Conservation (phyloP, 306 rosid species). For the Crotalaria pallida region DNA sequence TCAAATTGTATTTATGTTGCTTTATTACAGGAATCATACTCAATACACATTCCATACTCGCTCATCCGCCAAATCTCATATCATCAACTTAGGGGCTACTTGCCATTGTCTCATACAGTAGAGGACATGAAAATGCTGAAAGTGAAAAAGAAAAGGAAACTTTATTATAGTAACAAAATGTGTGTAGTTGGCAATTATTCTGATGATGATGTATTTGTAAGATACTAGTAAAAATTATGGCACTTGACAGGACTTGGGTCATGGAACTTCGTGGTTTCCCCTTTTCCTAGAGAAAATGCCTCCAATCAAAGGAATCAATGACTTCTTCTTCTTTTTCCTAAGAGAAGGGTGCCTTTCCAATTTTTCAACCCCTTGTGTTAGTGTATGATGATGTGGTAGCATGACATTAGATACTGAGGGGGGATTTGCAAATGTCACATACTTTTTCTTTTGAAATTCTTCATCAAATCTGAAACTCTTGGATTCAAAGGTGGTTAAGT, state of each 20-base stretch:
- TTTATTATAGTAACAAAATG: conserved; percentile 7
- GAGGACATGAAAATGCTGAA: neutral
- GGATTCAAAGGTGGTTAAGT: conserved; percentile 30
- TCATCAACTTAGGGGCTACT: neutral
- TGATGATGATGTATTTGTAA: neutral
- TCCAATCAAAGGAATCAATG: conserved; percentile 57
- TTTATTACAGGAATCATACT: conserved; percentile 17
- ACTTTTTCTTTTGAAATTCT: conserved; percentile 85
- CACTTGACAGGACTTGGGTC: neutral
- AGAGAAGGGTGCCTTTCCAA: conserved; percentile 71
- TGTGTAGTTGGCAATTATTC: conserved; percentile 15
- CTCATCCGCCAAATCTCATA: neutral
- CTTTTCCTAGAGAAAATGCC: conserved; percentile 72
- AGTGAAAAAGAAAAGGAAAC: neutral
- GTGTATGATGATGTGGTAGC: conserved; percentile 27
- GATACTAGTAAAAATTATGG: neutral
- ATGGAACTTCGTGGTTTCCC: conserved; percentile 33
- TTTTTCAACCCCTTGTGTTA: conserved; percentile 31
- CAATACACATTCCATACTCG: neutral
- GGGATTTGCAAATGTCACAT: conserved; percentile 78
- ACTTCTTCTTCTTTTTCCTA: conserved; percentile 64
- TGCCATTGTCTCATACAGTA: neutral
- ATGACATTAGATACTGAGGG: conserved; percentile 45
- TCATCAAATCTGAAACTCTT: conserved; percentile 25
- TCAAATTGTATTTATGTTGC: neutral